Evolutionary conservation across 164 flowering plant genomes (phyloP).

Genomic region (Annona squamosa): DNA sequence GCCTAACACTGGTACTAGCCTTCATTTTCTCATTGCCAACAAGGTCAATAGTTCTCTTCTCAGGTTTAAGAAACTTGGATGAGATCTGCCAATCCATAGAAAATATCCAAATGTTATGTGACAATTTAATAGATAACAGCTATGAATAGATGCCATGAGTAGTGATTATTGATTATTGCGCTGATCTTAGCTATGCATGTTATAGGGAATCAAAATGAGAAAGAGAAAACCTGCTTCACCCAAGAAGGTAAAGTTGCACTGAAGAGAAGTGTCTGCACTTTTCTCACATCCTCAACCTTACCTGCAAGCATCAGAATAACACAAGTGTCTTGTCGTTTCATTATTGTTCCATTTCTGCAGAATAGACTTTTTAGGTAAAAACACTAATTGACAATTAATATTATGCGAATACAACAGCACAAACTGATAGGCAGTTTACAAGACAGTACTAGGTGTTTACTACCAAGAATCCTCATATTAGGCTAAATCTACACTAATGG

Average conservation of each 20-base stretch:
- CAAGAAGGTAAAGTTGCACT: conserved; percentile 92
- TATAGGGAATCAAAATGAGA: background rate
- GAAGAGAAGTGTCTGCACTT: conserved; percentile 95
- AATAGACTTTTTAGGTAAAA: background rate
- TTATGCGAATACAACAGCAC: background rate
- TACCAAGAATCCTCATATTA: too few species aligned
- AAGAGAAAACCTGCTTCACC: conserved; percentile 59
- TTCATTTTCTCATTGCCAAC: conserved; percentile 94
- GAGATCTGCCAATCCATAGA: conserved; percentile 49
- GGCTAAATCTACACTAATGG: background rate
- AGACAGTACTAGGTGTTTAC: background rate
- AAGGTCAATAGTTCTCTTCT: conserved; percentile 80
- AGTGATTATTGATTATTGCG: background rate
- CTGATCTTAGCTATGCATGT: background rate
- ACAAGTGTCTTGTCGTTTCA: background rate
- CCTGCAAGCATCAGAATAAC: conserved; percentile 37
- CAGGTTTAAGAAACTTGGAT: conserved; percentile 59
- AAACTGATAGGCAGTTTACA: background rate
- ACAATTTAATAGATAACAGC: background rate
- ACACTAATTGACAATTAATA: background rate
- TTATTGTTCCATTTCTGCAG: too few species aligned
- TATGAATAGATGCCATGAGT: background rate
- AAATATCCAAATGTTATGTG: background rate
- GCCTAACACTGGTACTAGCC: conserved; percentile 79
- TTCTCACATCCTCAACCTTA: conserved; percentile 67